Percentiles rank a stretch among this genome's conserved stretches.
phyloP scores from a whole-genome alignment of 108 stramenopile genomes.

The Epipyxis sp. region DNA sequence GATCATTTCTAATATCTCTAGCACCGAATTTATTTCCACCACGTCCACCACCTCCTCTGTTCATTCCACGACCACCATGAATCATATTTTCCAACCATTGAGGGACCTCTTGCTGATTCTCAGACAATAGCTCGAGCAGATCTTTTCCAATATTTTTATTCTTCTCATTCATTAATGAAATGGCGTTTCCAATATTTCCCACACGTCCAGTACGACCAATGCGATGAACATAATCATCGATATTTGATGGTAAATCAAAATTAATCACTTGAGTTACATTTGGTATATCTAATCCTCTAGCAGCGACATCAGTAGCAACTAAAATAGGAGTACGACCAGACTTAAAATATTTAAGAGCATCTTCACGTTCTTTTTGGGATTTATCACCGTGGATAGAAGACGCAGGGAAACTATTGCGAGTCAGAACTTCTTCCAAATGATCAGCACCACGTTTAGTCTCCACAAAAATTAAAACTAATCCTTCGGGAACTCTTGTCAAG shows the following conservation, averaged over 20 bases:
- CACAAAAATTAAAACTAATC: slow-evolving; percentile 92
- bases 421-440: slow-evolving; percentile 80
- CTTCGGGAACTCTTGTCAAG: slow-evolving; percentile 47
- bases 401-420: slow-evolving; percentile 73
- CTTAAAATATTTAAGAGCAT: slow-evolving; percentile 61
- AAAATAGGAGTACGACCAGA: slow-evolving; percentile 55
- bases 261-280: slow-evolving; percentile 66
- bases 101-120: slow-evolving; percentile 51
- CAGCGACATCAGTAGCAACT: slow-evolving; percentile 67
- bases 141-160: slow-evolving; percentile 62
- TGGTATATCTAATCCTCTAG: slow-evolving; percentile 65
- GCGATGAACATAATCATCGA: slow-evolving; percentile 68
- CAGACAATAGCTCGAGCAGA: slow-evolving; percentile 47
- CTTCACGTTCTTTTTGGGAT: slow-evolving; percentile 72
- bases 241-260: slow-evolving; percentile 62
- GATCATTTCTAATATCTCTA: slow-evolving; percentile 23
- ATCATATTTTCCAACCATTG: slow-evolving; percentile 41
- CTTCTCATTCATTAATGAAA: slow-evolving; percentile 60
- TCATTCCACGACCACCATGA: slow-evolving; percentile 36
- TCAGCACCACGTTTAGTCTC: slow-evolving; percentile 96
- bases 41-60: slow-evolving; percentile 32
- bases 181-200: slow-evolving; percentile 62
- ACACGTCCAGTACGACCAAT: slow-evolving; percentile 68
- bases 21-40: slow-evolving; percentile 32
- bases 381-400: slow-evolving; percentile 96